Evolutionary conservation across 306 rosid genomes (phyloP), one percentile per base, ranked within the genome.

Genomic region (Pachyrhizus erosus): DNA sequence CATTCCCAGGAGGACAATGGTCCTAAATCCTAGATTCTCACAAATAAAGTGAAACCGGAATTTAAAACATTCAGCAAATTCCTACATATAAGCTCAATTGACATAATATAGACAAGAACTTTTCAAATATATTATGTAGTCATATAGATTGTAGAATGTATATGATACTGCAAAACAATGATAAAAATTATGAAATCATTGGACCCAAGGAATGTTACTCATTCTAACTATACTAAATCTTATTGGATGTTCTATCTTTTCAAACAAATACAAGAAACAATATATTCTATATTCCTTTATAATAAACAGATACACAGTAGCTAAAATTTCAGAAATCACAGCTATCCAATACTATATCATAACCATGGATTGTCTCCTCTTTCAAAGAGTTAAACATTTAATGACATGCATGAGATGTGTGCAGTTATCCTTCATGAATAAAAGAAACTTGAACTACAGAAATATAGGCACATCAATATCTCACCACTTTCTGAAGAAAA

Each of bases 401-500:
- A 71, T 29, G 21, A 83, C 70, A 62, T 9, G 75, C 80, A 70
- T 18, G 27, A 77, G 14, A 52, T 5, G 12, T 51, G 71, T 17
- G 13, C 31, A 68, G 48, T 79, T 54, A 62, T 39, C 69, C 83
- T 40, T 82, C 31, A 34, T 33, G 34, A 61, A 69, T 51, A 15
- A 83, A 74, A 80, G 33, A 69, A 83, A 40, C 29, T 15, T 48
- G 14, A n/a, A 61, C 20, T 29, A 62, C 7, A 79, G 10, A 37
- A 20, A 67, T 20, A 78, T 58, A 80, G 61, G 37, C 52, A 55
- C 1, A 21, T 71, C 61, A 23, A 84, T 52, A 74, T 75, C 87
- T 78, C 75, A 90, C 98, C 98, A 81, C 70, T 92, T 23, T 92
- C 94, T 7, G 98, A 92, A 78, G 98, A 92, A 83, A 92, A 94